These are phyloP conservation scores for Tricholoma bakamatsutake DNA, from an alignment of 768 basidiomycete genomes.

Conservation along the genomic window DNA sequence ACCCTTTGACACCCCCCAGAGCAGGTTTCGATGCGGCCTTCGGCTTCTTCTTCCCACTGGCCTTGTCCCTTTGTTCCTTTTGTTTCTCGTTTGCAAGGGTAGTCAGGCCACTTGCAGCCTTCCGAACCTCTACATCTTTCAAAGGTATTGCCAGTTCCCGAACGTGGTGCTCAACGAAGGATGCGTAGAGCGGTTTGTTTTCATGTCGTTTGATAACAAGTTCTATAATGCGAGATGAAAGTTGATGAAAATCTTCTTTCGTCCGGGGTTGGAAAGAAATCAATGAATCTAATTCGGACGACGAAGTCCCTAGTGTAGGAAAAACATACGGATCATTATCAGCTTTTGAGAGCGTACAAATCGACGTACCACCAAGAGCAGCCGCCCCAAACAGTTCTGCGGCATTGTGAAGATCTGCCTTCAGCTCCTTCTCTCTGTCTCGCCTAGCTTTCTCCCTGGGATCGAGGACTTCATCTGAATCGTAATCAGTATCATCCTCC, in stretches of 20 bases:
- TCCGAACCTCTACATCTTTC: constrained; percentile 88
- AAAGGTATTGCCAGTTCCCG: constrained; percentile 71
- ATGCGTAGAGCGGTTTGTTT: constrained; percentile 73
- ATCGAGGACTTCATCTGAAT: constrained; percentile 73
- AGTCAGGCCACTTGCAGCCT: constrained; percentile 78
- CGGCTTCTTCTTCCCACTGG: constrained; percentile 86
- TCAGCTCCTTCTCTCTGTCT: constrained; percentile 79
- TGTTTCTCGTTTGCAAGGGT: constrained; percentile 95
- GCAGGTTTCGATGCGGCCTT: constrained; percentile 67
- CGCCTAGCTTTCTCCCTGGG: constrained; percentile 69
- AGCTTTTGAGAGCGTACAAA: not conserved
- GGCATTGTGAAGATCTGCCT: constrained; percentile 82
- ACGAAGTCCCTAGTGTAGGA: constrained; percentile 49
- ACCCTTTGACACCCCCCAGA: constrained; percentile 65
- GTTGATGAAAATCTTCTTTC: constrained; percentile 78
- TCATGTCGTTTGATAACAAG: constrained; percentile 74
- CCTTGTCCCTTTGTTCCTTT: constrained; percentile 80
- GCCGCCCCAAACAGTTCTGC: constrained; percentile 74
- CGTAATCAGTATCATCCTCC: constrained; percentile 46
- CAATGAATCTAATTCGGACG: constrained; percentile 61
- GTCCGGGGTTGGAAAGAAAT: constrained; percentile 78
- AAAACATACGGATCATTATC: not conserved
- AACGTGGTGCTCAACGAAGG: constrained; percentile 82
- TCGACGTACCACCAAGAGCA: constrained; percentile 50
- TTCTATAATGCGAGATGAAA: constrained; percentile 73